Conservation (phyloP, 2,329 filamentous ascomycete genomes). For the Drechmeria coniospora region DNA sequence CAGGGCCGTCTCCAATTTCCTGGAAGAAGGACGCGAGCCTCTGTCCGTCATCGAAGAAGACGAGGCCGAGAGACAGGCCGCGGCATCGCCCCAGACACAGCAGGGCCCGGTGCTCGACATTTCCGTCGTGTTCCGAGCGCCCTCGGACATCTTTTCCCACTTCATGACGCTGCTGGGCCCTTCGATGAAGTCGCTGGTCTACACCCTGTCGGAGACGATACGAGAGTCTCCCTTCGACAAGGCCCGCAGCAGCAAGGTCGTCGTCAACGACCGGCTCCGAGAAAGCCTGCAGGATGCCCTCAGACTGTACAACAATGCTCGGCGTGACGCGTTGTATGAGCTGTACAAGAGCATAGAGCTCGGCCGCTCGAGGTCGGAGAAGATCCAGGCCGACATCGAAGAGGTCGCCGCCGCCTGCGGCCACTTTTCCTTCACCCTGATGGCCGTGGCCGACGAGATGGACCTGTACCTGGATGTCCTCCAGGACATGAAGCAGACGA, state of each 20-base stretch:
- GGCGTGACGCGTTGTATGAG: constrained; percentile 58
- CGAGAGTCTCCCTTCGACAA: constrained; percentile 71
- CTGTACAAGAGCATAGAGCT: constrained; percentile 72
- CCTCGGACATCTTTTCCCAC: constrained; percentile 76
- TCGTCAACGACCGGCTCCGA: constrained; percentile 64
- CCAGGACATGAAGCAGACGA: constrained; percentile 65
- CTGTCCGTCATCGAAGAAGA: constrained; percentile 49
- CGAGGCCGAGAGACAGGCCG: constrained; percentile 31
- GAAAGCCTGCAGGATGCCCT: constrained; percentile 70
- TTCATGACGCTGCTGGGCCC: constrained; percentile 84
- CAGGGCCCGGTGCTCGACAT: constrained; percentile 15
- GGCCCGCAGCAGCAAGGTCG: constrained; percentile 51
- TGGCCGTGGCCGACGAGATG: constrained; percentile 84
- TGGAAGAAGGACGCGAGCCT: constrained; percentile 27
- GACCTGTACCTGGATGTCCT: constrained; percentile 68
- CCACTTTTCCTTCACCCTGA: constrained; percentile 84
- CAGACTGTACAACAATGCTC: constrained; percentile 59
- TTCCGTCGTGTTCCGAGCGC: constrained; percentile 33
- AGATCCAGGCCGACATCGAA: constrained; percentile 82
- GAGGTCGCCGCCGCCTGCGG: constrained; percentile 96
- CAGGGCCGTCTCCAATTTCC: constrained; percentile 14
- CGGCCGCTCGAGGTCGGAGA: constrained; percentile 50
- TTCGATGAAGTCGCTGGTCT: constrained; percentile 91
- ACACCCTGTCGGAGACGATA: constrained; percentile 76
- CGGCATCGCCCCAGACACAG: constrained; percentile 10